Base-by-base conservation (phyloP, 2,329 filamentous ascomycete genomes). In the Sporothrix dimorphospora region DNA sequence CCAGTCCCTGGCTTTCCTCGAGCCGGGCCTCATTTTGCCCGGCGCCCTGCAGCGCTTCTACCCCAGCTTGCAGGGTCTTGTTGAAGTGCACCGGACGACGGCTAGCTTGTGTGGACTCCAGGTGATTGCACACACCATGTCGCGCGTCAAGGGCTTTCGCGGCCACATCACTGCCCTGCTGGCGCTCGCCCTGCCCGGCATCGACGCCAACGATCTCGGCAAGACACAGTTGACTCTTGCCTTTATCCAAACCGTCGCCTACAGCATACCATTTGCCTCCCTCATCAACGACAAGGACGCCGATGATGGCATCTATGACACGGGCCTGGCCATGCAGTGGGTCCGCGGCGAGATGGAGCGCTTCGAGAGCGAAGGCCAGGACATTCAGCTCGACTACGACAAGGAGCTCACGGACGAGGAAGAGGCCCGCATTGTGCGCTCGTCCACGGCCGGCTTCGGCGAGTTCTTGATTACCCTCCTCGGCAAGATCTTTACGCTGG, bases 21-120 rank as follows among this genome's bases (percentile, higher is more conserved):
- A 99, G 79, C 97, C 96, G 0, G 91, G 94, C 76, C 85, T 98
- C 76, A 95, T 99, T 73, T 85, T 99, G 1, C 96, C 96, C 0
- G 96, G 97, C 55, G 95, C 96, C 34, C 82, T 99, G 72, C 96
- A 99, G 81, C 89, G 96, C 74, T 98, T 99, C 78, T 99, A 99
- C 78, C 96, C 96, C 12, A 97, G 95, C 76, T 90, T 99, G 81
- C 96, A 99, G 81, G 97, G 97, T 0, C 85, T 99, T 69, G 96
- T 99, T 4, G 96, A 99, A 81, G 96, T 99, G 3, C 96, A 99
- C 83, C 90, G 96, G 70, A 99, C 96, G 1, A 95, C 94, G 5
- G 97, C 96, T 0, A 98, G 95, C 72, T 87, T 99, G 72, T 92
- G 95, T 78, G 93, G 95, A 55, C 84, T 99, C 73, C 94, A 98